Percentiles rank a stretch among this genome's conserved stretches.
These are phyloP conservation scores for Globisporangium canariense DNA, from an alignment of 352 stramenopile genomes.

Conservation along the genomic window DNA sequence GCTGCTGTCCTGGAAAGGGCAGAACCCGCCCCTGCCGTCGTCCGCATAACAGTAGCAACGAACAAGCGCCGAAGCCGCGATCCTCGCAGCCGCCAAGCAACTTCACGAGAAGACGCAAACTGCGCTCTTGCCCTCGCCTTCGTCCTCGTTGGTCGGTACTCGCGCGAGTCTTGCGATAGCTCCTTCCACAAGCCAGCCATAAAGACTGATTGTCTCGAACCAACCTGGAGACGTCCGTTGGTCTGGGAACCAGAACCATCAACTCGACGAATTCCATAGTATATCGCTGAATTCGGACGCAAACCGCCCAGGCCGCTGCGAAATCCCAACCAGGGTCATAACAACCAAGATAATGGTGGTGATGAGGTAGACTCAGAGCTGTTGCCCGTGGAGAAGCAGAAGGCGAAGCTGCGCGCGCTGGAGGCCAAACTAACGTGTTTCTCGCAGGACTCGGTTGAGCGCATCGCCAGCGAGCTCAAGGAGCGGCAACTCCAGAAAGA, in stretches of 20 bases:
- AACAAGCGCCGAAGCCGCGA: slow-evolving; percentile 30
- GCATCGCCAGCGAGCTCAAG: slow-evolving; percentile 27
- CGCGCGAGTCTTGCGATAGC: background rate
- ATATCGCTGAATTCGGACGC: background rate
- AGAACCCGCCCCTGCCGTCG: too few relatives aligned
- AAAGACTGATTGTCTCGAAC: background rate
- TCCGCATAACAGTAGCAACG: slow-evolving; percentile 24
- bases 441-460: slow-evolving; percentile 42
- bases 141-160: background rate
- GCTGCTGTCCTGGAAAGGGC: too few relatives aligned
- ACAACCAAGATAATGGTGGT: background rate
- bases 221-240: background rate
- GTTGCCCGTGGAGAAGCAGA: slow-evolving; percentile 48
- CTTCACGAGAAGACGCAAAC: slow-evolving; percentile 45
- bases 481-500: background rate
- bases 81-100: slow-evolving; percentile 40
- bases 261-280: background rate
- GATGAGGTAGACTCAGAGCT: slow-evolving; percentile 11
- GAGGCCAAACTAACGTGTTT: slow-evolving; percentile 54
- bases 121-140: slow-evolving; percentile 10
- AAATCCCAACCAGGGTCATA: background rate
- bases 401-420: slow-evolving; percentile 49
- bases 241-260: background rate
- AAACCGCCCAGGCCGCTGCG: background rate
- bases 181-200: background rate